Percentiles rank a stretch among this genome's conserved stretches.
phyloP scores from a whole-genome alignment of 73 alveolate species.

The Blepharisma stoltei region DNA sequence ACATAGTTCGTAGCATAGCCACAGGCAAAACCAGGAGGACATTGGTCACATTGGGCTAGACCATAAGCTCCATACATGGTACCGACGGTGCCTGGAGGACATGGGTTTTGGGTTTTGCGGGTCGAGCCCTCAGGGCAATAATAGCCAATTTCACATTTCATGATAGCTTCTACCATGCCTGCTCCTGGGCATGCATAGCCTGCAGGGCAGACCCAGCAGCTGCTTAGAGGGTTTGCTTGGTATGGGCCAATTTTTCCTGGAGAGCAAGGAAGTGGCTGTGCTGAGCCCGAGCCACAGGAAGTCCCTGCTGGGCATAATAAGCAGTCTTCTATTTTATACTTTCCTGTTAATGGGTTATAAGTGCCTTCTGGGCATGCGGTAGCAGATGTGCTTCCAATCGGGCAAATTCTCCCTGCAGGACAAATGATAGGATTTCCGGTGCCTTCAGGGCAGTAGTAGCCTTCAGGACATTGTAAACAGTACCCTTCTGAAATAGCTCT shows the following conservation, averaged over 20 bases:
- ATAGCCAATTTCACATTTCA: constrained; percentile 63
- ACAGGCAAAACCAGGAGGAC: constrained; percentile 59
- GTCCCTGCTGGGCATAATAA: constrained; percentile 61
- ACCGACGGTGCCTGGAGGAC: constrained; percentile 63
- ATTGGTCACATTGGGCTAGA: constrained; percentile 50
- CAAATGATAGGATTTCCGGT: constrained; percentile 39
- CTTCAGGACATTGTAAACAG: constrained; percentile 57
- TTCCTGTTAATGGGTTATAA: constrained; percentile 43
- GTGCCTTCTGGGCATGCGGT: constrained; percentile 45
- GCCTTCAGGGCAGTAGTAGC: constrained; percentile 57
- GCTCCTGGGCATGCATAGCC: constrained; percentile 48
- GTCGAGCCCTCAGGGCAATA: constrained; percentile 54
- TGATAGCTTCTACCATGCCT: constrained; percentile 40
- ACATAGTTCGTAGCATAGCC: constrained; percentile 27
- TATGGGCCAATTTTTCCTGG: constrained; percentile 40
- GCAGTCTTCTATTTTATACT: constrained; percentile 4
- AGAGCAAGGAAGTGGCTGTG: constrained; percentile 38
- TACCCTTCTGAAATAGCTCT: constrained; percentile 9
- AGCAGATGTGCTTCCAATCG: constrained; percentile 28
- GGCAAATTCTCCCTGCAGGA: constrained; percentile 49
- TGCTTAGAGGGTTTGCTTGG: constrained; percentile 45
- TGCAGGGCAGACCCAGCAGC: constrained; percentile 47
- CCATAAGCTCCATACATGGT: constrained; percentile 56
- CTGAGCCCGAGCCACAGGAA: constrained; percentile 65
- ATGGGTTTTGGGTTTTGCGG: constrained; percentile 40